phyloP scores from a whole-genome alignment of 1,139 yeast species.

The Geotrichum fermentans region DNA sequence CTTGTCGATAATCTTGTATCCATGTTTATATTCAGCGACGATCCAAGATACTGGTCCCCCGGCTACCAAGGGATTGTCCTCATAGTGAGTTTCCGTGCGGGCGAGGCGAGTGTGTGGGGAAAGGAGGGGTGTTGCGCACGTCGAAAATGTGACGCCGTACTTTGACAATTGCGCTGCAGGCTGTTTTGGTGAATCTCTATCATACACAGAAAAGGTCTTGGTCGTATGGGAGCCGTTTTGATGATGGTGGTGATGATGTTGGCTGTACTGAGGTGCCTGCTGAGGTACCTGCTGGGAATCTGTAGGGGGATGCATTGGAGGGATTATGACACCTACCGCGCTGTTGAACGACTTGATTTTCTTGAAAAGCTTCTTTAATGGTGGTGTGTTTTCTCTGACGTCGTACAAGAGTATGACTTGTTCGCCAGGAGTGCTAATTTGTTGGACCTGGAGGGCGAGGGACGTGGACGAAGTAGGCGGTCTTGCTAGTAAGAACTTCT shows the following conservation, averaged over 20 bases:
- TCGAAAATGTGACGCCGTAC: not conserved
- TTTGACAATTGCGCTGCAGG: not conserved
- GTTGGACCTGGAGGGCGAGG: conserved; percentile 7
- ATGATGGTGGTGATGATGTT: too few species aligned
- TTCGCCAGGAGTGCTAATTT: not conserved
- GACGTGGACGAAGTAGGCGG: conserved; percentile 1
- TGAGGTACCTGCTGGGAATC: not conserved
- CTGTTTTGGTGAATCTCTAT: not conserved
- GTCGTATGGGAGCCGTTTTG: not conserved
- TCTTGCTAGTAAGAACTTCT: not conserved
- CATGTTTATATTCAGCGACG: not conserved
- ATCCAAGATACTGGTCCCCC: not conserved
- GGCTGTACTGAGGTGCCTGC: too few species aligned
- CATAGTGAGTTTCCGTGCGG: not conserved
- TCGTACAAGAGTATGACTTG: not conserved
- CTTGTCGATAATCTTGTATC: conserved; percentile 1
- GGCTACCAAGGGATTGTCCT: not conserved
- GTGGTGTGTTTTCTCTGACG: not conserved
- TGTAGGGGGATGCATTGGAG: not conserved
- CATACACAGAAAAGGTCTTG: conserved; percentile 1
- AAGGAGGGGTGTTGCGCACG: not conserved
- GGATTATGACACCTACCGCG: not conserved
- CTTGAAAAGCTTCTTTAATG: not conserved
- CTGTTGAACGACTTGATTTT: not conserved
- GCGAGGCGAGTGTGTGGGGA: not conserved